Conservation (phyloP, 2,329 filamentous ascomycete genomes). For the Diaporthe sp. region DNA sequence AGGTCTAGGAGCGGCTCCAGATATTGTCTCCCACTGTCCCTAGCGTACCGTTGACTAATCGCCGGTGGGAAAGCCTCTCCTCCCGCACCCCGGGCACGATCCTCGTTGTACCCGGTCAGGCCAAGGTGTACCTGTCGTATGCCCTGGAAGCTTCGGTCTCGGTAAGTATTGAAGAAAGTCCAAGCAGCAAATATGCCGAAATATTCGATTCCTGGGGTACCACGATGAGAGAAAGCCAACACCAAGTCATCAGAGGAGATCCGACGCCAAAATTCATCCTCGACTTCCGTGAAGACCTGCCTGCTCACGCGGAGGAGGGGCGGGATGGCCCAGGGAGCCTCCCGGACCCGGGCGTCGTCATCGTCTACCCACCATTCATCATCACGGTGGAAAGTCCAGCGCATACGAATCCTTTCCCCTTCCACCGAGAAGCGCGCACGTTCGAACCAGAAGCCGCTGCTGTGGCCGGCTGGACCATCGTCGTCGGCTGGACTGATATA, state of each 20-base stretch:
- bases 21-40: too few relatives aligned
- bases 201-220: too few relatives aligned
- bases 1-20: neutral
- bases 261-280: neutral
- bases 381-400: too few relatives aligned
- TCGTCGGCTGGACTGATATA: too few relatives aligned
- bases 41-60: too few relatives aligned
- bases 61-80: too few relatives aligned
- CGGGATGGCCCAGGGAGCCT: too few relatives aligned
- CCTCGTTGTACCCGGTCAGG: neutral
- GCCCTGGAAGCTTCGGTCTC: neutral
- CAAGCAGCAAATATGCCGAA: neutral
- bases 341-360: too few relatives aligned
- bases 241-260: neutral
- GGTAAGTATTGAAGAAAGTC: neutral
- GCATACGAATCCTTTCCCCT: too few relatives aligned
- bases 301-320: neutral
- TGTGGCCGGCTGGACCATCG: too few relatives aligned
- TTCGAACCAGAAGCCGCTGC: neutral
- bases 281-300: neutral
- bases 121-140: neutral
- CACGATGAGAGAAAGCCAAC: neutral
- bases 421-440: neutral
- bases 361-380: too few relatives aligned
- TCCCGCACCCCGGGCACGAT: too few relatives aligned